Conservation (phyloP, 2,329 filamentous ascomycete genomes). For the Cordyceps javanica region DNA sequence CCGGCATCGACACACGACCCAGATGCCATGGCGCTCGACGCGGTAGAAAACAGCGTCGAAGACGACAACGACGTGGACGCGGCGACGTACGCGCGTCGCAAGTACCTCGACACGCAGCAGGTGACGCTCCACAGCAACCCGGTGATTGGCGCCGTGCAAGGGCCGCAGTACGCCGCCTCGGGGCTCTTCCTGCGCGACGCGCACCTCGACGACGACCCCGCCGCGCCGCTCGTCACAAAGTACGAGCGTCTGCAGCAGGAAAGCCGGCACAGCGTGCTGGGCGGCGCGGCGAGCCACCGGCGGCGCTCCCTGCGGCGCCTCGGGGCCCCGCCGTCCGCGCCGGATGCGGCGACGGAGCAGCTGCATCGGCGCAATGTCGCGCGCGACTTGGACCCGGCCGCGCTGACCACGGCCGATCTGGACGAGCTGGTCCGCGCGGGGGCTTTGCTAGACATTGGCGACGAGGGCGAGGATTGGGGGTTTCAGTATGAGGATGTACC, state of each 20-base stretch:
- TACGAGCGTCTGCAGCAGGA: conserved; percentile 40
- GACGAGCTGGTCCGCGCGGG: conserved; percentile 18
- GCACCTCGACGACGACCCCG: conserved; percentile 39
- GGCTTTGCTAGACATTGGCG: conserved; percentile 23
- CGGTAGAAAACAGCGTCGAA: conserved; percentile 13
- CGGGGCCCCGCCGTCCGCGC: not conserved
- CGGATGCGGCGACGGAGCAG: not conserved
- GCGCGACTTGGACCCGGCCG: conserved; percentile 24
- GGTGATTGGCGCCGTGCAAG: conserved; percentile 50
- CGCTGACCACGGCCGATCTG: conserved; percentile 17
- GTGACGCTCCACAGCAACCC: conserved; percentile 39
- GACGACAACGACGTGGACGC: not conserved
- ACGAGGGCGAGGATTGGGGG: conserved; percentile 26
- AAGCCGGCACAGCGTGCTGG: conserved; percentile 25
- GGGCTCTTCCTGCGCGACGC: conserved; percentile 42
- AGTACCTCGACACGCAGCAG: conserved; percentile 32
- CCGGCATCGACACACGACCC: conserved; percentile 16
- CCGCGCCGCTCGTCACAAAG: conserved; percentile 37
- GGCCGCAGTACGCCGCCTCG: conserved; percentile 42
- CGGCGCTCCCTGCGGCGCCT: conserved; percentile 6
- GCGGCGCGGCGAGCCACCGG: conserved; percentile 15
- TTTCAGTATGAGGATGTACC: conserved; percentile 31
- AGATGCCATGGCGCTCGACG: conserved; percentile 8
- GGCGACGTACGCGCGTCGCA: conserved; percentile 21
- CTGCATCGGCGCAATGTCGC: conserved; percentile 22